Conservation (phyloP, 2,329 filamentous ascomycete species). For the Ascochyta fabae region DNA sequence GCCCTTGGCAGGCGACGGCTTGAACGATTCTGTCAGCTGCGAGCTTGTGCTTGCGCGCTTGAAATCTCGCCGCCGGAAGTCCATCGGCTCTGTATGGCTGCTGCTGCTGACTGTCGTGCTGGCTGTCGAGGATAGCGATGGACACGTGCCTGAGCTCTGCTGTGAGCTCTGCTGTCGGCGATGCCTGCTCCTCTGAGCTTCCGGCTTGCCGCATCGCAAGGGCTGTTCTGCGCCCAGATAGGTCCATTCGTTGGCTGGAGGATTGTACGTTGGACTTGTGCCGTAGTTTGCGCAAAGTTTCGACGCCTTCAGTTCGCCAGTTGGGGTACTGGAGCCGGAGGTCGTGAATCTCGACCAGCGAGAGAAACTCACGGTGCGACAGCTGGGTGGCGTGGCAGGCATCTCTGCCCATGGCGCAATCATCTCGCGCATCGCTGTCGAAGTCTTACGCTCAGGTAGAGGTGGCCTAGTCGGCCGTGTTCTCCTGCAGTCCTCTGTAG, state of each 20-base stretch:
- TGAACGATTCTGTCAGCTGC: slow-evolving; percentile 26
- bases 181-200: slow-evolving; percentile 7
- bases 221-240: slow-evolving; percentile 28
- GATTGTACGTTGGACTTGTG: slow-evolving; percentile 25
- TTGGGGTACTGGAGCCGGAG: slow-evolving; percentile 7
- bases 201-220: slow-evolving; percentile 5
- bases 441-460: slow-evolving; percentile 14
- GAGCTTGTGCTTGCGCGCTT: slow-evolving; percentile 28
- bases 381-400: slow-evolving; percentile 21
- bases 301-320: slow-evolving; percentile 29
- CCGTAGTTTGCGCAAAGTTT: slow-evolving; percentile 26
- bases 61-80: slow-evolving; percentile 22
- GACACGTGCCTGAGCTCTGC: slow-evolving; percentile 11
- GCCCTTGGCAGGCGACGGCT: slow-evolving; percentile 8
- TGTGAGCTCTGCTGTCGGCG: slow-evolving; percentile 15
- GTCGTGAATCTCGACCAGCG: slow-evolving; percentile 31
- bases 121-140: slow-evolving; percentile 10
- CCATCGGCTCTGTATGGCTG: slow-evolving; percentile 14
- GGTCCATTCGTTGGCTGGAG: slow-evolving; percentile 27
- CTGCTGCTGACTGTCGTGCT: slow-evolving; percentile 9
- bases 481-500: neutral
- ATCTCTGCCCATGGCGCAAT: slow-evolving; percentile 19
- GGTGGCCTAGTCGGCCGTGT: slow-evolving; percentile 4
- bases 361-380: slow-evolving; percentile 24
- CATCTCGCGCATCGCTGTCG: slow-evolving; percentile 18